Percentiles rank a stretch among this genome's conserved stretches.
Evolutionary conservation across 345 rosid genomes (phyloP).

Genomic region (Ceriops tagal): DNA sequence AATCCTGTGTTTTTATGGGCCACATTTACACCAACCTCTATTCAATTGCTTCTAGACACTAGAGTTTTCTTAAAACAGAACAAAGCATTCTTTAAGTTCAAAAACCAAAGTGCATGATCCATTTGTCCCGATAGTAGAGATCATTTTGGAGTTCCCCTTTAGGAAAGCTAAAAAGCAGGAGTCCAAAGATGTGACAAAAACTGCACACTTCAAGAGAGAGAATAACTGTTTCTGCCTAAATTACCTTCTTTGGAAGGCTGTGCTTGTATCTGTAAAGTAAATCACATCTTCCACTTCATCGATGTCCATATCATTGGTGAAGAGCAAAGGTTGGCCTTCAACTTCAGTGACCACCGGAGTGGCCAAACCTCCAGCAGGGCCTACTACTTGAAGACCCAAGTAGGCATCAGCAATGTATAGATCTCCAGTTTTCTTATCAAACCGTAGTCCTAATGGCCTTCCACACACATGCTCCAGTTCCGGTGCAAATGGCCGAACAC

Average conservation of each 20-base stretch:
- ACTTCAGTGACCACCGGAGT: constrained; percentile 16
- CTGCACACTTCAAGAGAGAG: background rate
- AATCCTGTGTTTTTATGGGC: background rate
- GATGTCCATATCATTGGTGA: constrained; percentile 26
- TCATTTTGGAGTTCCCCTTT: background rate
- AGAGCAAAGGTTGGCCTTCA: constrained; percentile 22
- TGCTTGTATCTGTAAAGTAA: constrained; percentile 29
- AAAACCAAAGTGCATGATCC: background rate
- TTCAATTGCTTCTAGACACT: background rate
- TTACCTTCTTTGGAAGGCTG: constrained; percentile 23
- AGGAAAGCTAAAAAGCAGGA: background rate
- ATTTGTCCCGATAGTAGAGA: background rate
- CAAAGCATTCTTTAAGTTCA: background rate
- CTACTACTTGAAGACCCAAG: constrained; percentile 23
- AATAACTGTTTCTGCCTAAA: background rate
- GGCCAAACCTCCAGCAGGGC: constrained; percentile 27
- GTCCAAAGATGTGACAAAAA: background rate
- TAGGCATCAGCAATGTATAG: constrained; percentile 34
- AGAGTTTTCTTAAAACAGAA: background rate
- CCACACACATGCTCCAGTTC: constrained; percentile 31
- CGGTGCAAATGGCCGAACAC: constrained; percentile 21
- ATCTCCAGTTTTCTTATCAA: constrained; percentile 26
- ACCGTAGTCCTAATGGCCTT: constrained; percentile 26
- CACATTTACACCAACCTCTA: background rate
- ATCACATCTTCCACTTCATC: constrained; percentile 19